phyloP scores from a whole-genome alignment of 495 filamentous ascomycete species.

The Choiromyces venosus region DNA sequence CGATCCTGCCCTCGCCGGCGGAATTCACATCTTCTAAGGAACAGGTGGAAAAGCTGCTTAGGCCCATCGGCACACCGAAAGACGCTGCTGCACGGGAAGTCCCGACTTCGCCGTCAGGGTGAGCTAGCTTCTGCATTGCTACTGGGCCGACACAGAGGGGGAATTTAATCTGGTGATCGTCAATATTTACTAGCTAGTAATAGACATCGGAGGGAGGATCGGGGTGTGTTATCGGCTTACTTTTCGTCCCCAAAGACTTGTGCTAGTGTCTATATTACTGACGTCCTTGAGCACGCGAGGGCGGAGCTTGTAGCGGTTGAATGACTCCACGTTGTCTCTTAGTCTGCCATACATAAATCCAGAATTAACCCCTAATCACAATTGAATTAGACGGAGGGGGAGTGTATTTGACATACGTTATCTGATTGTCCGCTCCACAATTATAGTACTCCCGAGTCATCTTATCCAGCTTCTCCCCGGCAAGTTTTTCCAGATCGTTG shows the following conservation, averaged over 20 bases:
- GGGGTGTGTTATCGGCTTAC: conserved; percentile 20
- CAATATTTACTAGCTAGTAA: neutral
- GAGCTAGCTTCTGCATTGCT: conserved; percentile 48
- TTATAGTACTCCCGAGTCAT: conserved; percentile 34
- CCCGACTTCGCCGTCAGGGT: conserved; percentile 50
- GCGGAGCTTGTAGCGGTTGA: conserved; percentile 51
- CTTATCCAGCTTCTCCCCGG: conserved; percentile 27
- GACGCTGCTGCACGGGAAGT: conserved; percentile 48
- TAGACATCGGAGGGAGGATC: too few species aligned
- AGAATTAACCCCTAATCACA: too few species aligned
- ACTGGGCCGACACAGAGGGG: conserved; percentile 46
- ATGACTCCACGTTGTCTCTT: conserved; percentile 52
- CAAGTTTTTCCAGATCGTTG: conserved; percentile 21
- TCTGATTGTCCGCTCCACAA: conserved; percentile 22
- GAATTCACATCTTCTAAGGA: conserved; percentile 52
- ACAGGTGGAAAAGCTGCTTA: conserved; percentile 53
- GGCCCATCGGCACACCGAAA: conserved; percentile 50
- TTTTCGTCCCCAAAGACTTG: conserved; percentile 47
- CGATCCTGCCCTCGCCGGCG: conserved; percentile 44
- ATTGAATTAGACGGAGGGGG: too few species aligned
- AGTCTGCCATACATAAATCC: too few species aligned
- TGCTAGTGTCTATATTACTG: conserved; percentile 49
- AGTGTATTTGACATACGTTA: conserved; percentile 29
- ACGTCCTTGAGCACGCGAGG: conserved; percentile 55
- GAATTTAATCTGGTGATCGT: conserved; percentile 42